Base-by-base conservation (phyloP, 306 rosid species). In the Quercus cerris region DNA sequence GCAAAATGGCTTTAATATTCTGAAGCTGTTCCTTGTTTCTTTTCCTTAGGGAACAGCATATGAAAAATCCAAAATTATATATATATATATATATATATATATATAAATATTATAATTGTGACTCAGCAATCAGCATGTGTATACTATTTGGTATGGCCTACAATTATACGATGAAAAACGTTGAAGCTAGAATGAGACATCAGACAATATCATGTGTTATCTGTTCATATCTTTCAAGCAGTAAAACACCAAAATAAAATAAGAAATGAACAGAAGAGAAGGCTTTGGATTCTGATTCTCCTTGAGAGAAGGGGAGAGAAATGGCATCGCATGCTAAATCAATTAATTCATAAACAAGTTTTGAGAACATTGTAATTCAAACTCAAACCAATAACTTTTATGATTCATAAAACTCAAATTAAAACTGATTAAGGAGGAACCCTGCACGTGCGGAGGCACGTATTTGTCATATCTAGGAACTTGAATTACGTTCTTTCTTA, bases 281-380 rank as follows among this genome's bases (percentile, higher is more conserved):
- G 66, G 76, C 84, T 64, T 84, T 56, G 87, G 84, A 84, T 75
- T 70, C 78, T 75, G 71, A 46, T 66, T 67, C 38, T 66, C 44
- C 17, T 2, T 10, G 66, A 59, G 18, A 59, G 54, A 12, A 49
- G 54, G 17, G 54, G 54, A 49, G 54, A 49, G 54, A 49, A 49
- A 49, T 49, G 54, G 17, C 17, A 12, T 49, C 66, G 23, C 31
- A 23, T 59, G 12, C 4, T 23, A 9, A 20, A 59, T 59, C 66
- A 59, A 23, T 23, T 1, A 59, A 23, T 23, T 1, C 23, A 1
- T 23, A 22, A 4, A 59, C 25, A 4, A 59, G 6, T 10, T 20
- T 57, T 19, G 13, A 77, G 68, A 30, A 81, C 25, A 46, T 25
- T 73, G 52, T 73, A 55, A 18, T 69, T 63, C 12, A 19, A n/a